phyloP scores from a whole-genome alignment of 163 green algal genomes.

The Volvox carteri region DNA sequence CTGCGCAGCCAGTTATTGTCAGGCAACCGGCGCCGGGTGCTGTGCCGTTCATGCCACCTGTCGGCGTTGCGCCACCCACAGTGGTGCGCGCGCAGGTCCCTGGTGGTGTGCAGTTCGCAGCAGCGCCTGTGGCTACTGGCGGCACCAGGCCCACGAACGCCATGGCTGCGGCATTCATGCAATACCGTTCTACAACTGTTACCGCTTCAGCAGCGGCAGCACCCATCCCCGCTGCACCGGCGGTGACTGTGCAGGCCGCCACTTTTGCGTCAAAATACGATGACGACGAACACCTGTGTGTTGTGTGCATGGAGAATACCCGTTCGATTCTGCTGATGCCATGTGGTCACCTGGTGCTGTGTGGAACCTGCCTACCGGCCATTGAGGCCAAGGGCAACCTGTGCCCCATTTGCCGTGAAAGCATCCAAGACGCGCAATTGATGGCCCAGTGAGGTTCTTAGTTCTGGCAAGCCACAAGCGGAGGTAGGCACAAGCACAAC shows the following conservation, averaged over 20 bases:
- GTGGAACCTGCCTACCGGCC: slow-evolving; percentile 37
- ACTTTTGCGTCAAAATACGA: neutral
- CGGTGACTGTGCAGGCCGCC: neutral
- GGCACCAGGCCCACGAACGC: neutral
- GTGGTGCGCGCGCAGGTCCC: neutral
- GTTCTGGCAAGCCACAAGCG: no score
- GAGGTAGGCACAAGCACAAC: no score
- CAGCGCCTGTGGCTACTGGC: neutral
- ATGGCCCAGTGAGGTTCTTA: slow-evolving; percentile 7
- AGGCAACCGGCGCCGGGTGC: neutral
- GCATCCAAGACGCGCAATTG: neutral
- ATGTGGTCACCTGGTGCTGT: slow-evolving; percentile 69
- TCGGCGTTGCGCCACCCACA: neutral
- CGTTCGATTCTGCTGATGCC: slow-evolving; percentile 61
- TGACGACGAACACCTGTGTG: slow-evolving; percentile 60
- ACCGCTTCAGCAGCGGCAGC: neutral
- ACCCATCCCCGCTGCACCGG: neutral
- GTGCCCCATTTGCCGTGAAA: slow-evolving; percentile 48
- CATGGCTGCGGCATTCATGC: slow-evolving; percentile 12
- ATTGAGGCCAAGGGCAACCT: slow-evolving; percentile 20
- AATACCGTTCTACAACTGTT: neutral
- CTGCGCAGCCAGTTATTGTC: neutral
- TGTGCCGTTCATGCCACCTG: neutral
- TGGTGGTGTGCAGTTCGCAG: neutral
- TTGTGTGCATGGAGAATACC: slow-evolving; percentile 60